Evolutionary conservation across 306 rosid genomes (phyloP).

Genomic region (Arachis stenosperma): DNA sequence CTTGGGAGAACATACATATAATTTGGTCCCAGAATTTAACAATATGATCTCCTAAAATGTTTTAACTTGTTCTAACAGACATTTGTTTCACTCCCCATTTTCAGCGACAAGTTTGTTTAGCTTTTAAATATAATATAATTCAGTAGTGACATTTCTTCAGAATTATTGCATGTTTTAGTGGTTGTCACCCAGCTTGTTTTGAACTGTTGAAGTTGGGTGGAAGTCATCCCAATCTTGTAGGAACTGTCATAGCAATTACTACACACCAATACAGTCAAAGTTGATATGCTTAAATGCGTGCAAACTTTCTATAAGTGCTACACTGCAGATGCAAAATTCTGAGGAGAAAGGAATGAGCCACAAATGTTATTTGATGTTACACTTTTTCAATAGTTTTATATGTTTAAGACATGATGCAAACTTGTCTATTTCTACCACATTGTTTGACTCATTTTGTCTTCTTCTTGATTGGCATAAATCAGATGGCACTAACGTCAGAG

Average conservation of each 20-base stretch:
- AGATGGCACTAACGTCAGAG: neutral
- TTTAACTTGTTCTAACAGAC: too few relatives aligned
- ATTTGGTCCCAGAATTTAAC: too few relatives aligned
- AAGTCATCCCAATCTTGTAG: constrained; percentile 10
- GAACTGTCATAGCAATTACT: constrained; percentile 20
- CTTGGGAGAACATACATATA: too few relatives aligned
- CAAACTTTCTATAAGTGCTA: neutral
- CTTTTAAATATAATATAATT: too few relatives aligned
- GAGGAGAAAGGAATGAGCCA: neutral
- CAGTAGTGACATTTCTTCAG: neutral
- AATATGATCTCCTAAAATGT: too few relatives aligned
- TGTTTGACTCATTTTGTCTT: constrained; percentile 14
- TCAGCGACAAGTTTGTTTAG: too few relatives aligned
- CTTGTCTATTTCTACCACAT: constrained; percentile 19
- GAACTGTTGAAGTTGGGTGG: constrained; percentile 8
- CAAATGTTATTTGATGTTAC: constrained; percentile 17
- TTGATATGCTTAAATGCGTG: constrained; percentile 1
- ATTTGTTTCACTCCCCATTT: too few relatives aligned
- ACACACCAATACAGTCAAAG: constrained; percentile 9
- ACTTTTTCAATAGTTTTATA: constrained; percentile 12
- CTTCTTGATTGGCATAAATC: constrained; percentile 5
- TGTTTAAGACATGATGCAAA: constrained; percentile 19
- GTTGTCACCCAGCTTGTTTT: constrained; percentile 3
- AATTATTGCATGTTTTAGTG: constrained; percentile 4
- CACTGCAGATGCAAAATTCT: neutral